These are phyloP conservation scores for Clitopilus passeckerianus DNA, from an alignment of 768 basidiomycete species.

Conservation along the genomic window DNA sequence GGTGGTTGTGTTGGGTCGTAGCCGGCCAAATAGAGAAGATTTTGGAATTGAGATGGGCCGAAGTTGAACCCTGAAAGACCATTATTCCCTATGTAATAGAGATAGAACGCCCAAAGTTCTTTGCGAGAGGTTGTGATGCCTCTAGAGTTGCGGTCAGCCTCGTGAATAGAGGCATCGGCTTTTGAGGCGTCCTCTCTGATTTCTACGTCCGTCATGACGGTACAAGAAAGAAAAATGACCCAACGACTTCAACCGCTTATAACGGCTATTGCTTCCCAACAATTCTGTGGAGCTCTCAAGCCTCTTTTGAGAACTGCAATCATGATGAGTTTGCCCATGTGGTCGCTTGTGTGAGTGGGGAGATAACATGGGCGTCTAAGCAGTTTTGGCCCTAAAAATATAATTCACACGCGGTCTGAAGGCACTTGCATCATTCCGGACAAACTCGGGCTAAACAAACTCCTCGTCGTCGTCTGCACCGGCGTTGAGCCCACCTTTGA, in stretches of 20 bases:
- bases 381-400: not conserved
- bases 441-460: slow-evolving; percentile 29
- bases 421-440: slow-evolving; percentile 17
- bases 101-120: slow-evolving; percentile 58
- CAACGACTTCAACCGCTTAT: not conserved
- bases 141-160: not conserved
- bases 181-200: not conserved
- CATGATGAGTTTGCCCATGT: not conserved
- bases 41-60: slow-evolving; percentile 73
- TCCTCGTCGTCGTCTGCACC: slow-evolving; percentile 12
- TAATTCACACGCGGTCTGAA: not conserved
- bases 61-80: slow-evolving; percentile 69
- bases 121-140: slow-evolving; percentile 35
- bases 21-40: slow-evolving; percentile 66
- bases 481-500: slow-evolving; percentile 3
- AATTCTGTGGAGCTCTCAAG: not conserved
- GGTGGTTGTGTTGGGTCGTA: slow-evolving; percentile 61
- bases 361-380: not conserved
- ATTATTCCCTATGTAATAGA: slow-evolving; percentile 64
- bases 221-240: not conserved
- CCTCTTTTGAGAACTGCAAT: not conserved
- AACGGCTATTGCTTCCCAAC: not conserved
- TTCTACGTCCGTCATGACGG: not conserved
- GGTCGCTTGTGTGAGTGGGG: not conserved
- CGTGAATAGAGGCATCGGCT: not conserved